A percentile compares a stretch with the other conserved stretches of the same genome.
Conservation (phyloP, 2,329 filamentous ascomycete species). For the Fusarium anthophilum region DNA sequence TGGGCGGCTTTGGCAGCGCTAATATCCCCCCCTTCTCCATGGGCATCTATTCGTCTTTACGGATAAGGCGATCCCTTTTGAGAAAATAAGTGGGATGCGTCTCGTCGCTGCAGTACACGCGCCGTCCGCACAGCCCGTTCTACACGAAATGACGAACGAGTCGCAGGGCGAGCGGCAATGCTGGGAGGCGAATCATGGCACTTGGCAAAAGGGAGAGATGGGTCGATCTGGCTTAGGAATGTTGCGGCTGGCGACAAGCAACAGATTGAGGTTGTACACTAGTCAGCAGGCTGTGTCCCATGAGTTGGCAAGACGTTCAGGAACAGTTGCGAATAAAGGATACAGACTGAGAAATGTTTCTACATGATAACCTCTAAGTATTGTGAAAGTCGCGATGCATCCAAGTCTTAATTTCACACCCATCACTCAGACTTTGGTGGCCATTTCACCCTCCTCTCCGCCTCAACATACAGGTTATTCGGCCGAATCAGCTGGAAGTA, state of each 20-base stretch:
- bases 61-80: rapidly evolving
- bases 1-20: no score
- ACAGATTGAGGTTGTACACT: rapidly evolving
- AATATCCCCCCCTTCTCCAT: no score
- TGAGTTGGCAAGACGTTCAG: not conserved
- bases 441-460: slow-evolving; percentile 47
- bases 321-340: not conserved
- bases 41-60: no score
- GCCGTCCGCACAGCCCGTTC: no score
- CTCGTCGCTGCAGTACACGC: no score
- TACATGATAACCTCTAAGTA: not conserved
- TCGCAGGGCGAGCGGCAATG: rapidly evolving
- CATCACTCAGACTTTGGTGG: not conserved
- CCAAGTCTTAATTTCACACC: rapidly evolving
- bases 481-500: slow-evolving; percentile 67
- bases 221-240: no score
- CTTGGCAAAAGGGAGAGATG: no score
- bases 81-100: no score
- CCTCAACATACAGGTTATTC: slow-evolving; percentile 62
- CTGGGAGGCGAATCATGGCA: no score
- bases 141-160: no score
- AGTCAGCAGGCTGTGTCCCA: not conserved
- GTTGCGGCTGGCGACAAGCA: no score
- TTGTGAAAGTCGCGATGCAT: rapidly evolving
- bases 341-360: rapidly evolving